Base-by-base conservation (phyloP, 1,284 basidiomycete species). In the Irpex rosettiformis region DNA sequence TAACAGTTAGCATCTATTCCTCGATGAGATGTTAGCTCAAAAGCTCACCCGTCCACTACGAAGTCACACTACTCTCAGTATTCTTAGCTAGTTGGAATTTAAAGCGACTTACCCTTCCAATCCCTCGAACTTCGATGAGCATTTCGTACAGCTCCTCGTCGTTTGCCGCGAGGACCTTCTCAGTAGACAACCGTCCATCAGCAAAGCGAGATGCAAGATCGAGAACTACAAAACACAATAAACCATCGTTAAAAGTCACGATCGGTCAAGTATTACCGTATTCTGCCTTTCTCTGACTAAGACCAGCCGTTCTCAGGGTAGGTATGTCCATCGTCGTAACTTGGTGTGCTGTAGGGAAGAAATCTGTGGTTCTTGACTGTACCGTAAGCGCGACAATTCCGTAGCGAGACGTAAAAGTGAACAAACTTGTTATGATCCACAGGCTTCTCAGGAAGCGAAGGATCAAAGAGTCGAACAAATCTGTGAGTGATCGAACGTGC, bases 401-500 rank as follows among this genome's bases (percentile, higher is more conserved):
- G 22, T 21, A 30, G 24, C 25, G 27, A 22, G 52, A n/a, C n/a
- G n/a, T 29, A 40, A 47, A 8, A 29, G 18, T 25, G 43, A 24
- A 65, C 71, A 47, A 49, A 75, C 75, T 68, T 54, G 52, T 68
- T 60, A 52, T 81, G 78, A 47, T 82, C 78, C 58, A 79, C 43
- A n/a, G 57, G 73, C 62, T 84, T 86, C 69, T 91, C 91, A 2
- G 90, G 88, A 8, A 93, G 72, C 21, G 82, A 78, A 25, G 84
- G 84, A 63, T 91, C 84, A 69, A 85, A 95, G 16, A 93, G 73
- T 42, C 89, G 80, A 45, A 85, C 78, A 70, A 98, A 97, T 59
- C 82, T 87, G 72, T 93, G 88, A n/a, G 81, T 85, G 56, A 97
- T 94, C 3, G 91, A 87, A 40, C 89, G 80, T 0, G 95, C 95